Evolutionary conservation across 805 yeast species (phyloP).

Genomic region (Zygotorulaspora chibaensis): DNA sequence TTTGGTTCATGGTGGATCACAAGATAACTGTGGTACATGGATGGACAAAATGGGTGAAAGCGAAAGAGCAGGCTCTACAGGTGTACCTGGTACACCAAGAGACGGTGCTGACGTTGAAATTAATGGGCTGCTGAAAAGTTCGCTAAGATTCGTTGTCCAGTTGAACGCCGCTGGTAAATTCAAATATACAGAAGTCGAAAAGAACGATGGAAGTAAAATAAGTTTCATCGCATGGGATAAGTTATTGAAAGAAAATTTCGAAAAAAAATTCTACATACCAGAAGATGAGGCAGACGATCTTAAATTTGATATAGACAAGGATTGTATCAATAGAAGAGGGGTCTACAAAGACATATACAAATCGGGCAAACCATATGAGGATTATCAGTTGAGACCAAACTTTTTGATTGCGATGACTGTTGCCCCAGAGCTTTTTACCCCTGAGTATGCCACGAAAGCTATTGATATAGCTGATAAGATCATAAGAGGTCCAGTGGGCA

Average conservation of each 20-base stretch:
- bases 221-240: conserved; percentile 68
- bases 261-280: conserved; percentile 75
- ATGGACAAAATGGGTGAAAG: conserved; percentile 99
- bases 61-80: conserved; percentile 71
- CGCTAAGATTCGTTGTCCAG: conserved; percentile 71
- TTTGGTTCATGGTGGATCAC: conserved; percentile 84
- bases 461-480: conserved; percentile 64
- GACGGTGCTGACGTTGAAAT: conserved; percentile 96
- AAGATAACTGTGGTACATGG: conserved; percentile 96
- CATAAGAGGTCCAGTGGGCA: conserved; percentile 85
- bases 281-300: conserved; percentile 54
- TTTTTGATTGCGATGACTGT: conserved; percentile 90
- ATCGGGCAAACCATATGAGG: conserved; percentile 86
- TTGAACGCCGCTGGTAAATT: conserved; percentile 54
- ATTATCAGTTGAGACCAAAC: conserved; percentile 88
- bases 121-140: conserved; percentile 80
- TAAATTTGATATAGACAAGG: conserved; percentile 55
- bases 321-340: conserved; percentile 81
- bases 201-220: conserved; percentile 53
- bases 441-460: conserved; percentile 57
- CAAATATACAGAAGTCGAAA: conserved; percentile 52
- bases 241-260: conserved; percentile 68
- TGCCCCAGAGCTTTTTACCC: conserved; percentile 85
- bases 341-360: conserved; percentile 83
- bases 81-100: conserved; percentile 96